Base-by-base conservation (phyloP, 768 basidiomycete species). In the Dendrothele bispora region DNA sequence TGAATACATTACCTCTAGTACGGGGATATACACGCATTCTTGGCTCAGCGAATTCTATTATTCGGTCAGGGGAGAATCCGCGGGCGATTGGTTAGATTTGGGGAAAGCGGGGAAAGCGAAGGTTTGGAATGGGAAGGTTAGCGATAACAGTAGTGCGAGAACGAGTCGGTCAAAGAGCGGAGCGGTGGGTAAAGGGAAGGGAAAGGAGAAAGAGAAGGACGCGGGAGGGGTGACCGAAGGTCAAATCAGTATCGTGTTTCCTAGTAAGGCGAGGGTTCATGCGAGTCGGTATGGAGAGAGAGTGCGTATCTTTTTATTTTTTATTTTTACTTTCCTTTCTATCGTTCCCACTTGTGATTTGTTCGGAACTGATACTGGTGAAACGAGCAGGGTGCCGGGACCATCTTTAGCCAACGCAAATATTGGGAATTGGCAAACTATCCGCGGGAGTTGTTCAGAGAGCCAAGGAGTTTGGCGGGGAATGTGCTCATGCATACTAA, bases 401-500 rank as follows among this genome's bases (percentile, higher is more conserved):
- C 91, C 3, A 84, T 94, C 69, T 95, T 95, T 59, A 91, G 88
- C 67, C 74, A 82, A 38, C 71, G 82, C 47, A 78, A 71, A 28
- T 86, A 86, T 62, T 94, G 89, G 84, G 70, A 74, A 37, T 80
- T 68, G 1, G 71, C 78, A 12, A 89, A 82, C 54, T 91, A 86
- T 60, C 89, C 90, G 12, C 72, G 78, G 46, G 68, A 78, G 28
- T 70, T 83, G 37, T 94, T 95, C 63, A 70, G 84, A 57, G 85
- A 93, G 61, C 88, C 91, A 11, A 84, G 79, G 51, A 93, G 92
- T 58, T 80, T 83, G 56, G 84, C 79, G 4, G 94, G 94, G 6
- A 73, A 75, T 12, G 84, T 91, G 2, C 68, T 97, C 52, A 95
- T 97, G 93, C 94, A 95, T 61, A 85, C 90, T 14, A 97, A 97